A percentile compares a stretch with the other conserved stretches of the same genome.
phyloP scores from a whole-genome alignment of 441 rosid genomes.

The Pelargonium cotyledonis region DNA sequence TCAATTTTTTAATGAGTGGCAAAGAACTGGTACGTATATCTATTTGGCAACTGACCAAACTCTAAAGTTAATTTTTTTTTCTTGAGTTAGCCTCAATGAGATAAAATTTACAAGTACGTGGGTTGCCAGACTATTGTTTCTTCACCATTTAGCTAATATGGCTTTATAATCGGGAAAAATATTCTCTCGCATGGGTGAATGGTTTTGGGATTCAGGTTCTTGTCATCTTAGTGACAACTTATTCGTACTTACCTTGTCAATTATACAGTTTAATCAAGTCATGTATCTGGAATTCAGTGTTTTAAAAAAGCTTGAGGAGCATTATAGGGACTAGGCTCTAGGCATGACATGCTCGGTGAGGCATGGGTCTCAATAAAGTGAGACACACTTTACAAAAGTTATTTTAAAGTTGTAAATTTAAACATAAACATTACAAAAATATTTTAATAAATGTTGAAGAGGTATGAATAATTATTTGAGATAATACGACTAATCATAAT shows the following conservation, averaged over 20 bases:
- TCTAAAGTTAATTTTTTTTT: constrained; percentile 11
- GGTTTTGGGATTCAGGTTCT: background rate
- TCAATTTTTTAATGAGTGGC: constrained; percentile 55
- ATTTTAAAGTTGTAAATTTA: too few species aligned
- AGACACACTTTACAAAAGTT: too few species aligned
- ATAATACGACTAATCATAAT: too few species aligned
- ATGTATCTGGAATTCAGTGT: too few species aligned
- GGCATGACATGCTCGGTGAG: too few species aligned
- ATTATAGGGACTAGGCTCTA: too few species aligned
- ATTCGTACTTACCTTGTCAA: background rate
- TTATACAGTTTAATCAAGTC: background rate
- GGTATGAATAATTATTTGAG: too few species aligned
- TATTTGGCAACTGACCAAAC: constrained; percentile 8
- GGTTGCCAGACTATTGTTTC: background rate
- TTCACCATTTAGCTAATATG: background rate
- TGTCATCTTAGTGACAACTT: too few species aligned
- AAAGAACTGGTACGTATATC: constrained; percentile 49
- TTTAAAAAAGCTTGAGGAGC: too few species aligned
- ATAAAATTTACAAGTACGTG: background rate
- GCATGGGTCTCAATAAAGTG: too few species aligned
- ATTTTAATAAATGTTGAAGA: too few species aligned
- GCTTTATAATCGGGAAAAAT: background rate
- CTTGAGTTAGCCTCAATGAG: constrained; percentile 5
- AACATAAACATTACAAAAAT: too few species aligned
- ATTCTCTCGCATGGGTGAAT: background rate